Conservation (phyloP, 225 moss, liverwort and hornwort species). For the Straminergon stramineum region DNA sequence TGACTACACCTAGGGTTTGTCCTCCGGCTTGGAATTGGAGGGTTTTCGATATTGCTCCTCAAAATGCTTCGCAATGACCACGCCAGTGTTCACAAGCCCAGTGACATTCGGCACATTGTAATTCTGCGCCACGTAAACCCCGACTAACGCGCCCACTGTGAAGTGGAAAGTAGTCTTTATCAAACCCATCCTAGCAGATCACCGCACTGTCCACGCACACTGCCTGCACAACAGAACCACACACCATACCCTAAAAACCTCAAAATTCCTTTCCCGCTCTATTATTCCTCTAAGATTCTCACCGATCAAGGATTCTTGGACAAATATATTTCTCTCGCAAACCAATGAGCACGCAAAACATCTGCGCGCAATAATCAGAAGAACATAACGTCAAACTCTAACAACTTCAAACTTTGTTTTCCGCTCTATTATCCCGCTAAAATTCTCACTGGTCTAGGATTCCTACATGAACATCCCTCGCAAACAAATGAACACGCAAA, state of each 20-base stretch:
- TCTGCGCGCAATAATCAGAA: background rate
- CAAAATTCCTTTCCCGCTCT: background rate
- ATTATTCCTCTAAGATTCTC: background rate
- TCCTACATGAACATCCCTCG: background rate
- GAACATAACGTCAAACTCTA: background rate
- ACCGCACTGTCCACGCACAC: background rate
- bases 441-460: no score
- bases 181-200: constrained; percentile 53
- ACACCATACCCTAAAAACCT: background rate
- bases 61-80: constrained; percentile 74
- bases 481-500: background rate
- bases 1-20: constrained; percentile 4
- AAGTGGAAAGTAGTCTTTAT: constrained; percentile 63
- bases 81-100: constrained; percentile 55
- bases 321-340: background rate
- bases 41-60: constrained; percentile 90
- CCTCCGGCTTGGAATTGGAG: constrained; percentile 29
- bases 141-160: constrained; percentile 58
- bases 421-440: background rate
- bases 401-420: background rate
- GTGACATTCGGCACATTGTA: constrained; percentile 77
- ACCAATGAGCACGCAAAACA: background rate
- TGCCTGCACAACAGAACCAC: background rate
- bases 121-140: constrained; percentile 89
- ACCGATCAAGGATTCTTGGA: background rate